Percentiles rank a stretch among this genome's conserved stretches.
phyloP scores from a whole-genome alignment of 2,329 filamentous ascomycete genomes.

The Pseudocercospora ulei region DNA sequence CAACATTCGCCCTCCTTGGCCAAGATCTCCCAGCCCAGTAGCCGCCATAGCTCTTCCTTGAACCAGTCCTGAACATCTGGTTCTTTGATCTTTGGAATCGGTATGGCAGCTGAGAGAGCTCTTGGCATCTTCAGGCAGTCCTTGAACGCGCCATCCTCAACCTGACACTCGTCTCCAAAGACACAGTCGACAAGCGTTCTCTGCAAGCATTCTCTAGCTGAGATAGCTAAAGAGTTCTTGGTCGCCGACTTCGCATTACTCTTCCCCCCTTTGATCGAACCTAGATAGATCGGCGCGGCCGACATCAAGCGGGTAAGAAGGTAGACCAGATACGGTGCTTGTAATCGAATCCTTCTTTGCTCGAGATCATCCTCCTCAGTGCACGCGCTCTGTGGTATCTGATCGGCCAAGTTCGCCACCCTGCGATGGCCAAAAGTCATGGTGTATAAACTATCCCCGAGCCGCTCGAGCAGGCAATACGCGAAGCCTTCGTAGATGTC shows the following conservation, averaged over 20 bases:
- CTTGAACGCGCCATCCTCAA: constrained; percentile 35
- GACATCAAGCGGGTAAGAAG: constrained; percentile 37
- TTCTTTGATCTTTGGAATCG: constrained; percentile 35
- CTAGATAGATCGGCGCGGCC: constrained; percentile 35
- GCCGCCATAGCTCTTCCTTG: constrained; percentile 47
- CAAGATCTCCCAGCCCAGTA: constrained; percentile 50
- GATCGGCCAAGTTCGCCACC: constrained; percentile 21
- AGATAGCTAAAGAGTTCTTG: constrained; percentile 32
- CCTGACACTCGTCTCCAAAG: constrained; percentile 33
- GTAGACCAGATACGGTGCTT: constrained; percentile 38
- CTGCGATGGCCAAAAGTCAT: constrained; percentile 34
- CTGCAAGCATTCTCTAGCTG: constrained; percentile 40
- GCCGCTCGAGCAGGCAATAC: constrained; percentile 36
- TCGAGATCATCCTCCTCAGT: constrained; percentile 14
- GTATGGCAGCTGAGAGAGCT: constrained; percentile 21
- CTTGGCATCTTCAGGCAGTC: constrained; percentile 39
- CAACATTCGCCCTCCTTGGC: constrained; percentile 18
- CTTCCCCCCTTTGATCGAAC: constrained; percentile 14
- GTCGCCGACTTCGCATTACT: constrained; percentile 27
- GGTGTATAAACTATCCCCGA: constrained; percentile 36
- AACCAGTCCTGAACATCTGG: constrained; percentile 46
- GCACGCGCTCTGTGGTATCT: constrained; percentile 26
- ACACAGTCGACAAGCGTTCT: constrained; percentile 40
- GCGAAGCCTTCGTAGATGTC: constrained; percentile 40
- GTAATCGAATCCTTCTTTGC: constrained; percentile 28